Evolutionary conservation across 257 asterid genomes (phyloP).

Genomic region (Gentiana straminea): DNA sequence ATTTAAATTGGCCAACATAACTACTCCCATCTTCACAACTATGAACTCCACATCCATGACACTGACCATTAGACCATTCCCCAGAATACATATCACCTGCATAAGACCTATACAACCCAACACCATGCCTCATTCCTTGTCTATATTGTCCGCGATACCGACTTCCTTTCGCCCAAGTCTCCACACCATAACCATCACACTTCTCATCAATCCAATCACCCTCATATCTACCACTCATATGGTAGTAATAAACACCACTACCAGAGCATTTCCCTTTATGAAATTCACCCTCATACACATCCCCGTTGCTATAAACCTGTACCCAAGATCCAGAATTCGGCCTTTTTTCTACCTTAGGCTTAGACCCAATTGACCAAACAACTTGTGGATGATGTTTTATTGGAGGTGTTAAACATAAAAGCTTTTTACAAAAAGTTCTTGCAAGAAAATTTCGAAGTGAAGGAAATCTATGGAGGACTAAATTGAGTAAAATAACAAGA

Average conservation of each 20-base stretch:
- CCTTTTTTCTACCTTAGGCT: constrained; percentile 20
- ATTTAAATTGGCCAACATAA: constrained; percentile 33
- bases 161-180: constrained; percentile 39
- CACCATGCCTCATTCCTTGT: constrained; percentile 41
- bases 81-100: constrained; percentile 34
- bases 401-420: constrained; percentile 13
- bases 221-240: constrained; percentile 37
- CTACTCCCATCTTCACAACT: constrained; percentile 38
- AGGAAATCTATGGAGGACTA: constrained; percentile 27
- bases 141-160: constrained; percentile 36
- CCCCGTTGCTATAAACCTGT: constrained; percentile 35
- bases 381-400: constrained; percentile 19
- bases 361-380: constrained; percentile 43
- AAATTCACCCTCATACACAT: constrained; percentile 42
- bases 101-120: constrained; percentile 31
- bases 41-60: constrained; percentile 33
- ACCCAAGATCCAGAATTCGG: constrained; percentile 33
- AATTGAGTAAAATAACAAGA: constrained; percentile 20
- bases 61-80: constrained; percentile 42
- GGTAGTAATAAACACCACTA: constrained; percentile 38
- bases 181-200: constrained; percentile 37
- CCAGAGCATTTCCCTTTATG: constrained; percentile 42
- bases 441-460: constrained; percentile 25
- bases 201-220: constrained; percentile 42
- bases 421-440: constrained; percentile 17